Evolutionary conservation across 1,284 basidiomycete species (phyloP), one percentile per base, ranked within the genome.

Genomic region (Leucoagaricus sp.): DNA sequence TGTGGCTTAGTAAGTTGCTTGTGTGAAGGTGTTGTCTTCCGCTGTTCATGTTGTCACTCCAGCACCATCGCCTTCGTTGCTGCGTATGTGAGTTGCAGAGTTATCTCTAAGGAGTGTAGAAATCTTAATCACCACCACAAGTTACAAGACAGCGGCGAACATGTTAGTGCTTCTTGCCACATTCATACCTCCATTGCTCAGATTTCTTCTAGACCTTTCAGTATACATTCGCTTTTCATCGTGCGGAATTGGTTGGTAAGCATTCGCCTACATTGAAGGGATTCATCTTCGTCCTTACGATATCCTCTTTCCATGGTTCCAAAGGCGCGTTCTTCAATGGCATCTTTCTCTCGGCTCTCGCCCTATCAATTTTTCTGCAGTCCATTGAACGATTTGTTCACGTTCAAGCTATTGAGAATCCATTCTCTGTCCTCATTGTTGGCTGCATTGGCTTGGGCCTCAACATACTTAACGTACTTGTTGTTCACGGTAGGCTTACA

Each of bases 251-350:
- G n/a, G n/a, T n/a, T n/a, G 78, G 78, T 79, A 67, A 60, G 66
- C 38, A 33, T n/a, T n/a, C n/a, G n/a, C n/a, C 26, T 5, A 26
- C 12, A 26, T 56, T n/a, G n/a, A n/a, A n/a, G n/a, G 15, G 26
- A 33, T 12, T 47, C 40, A 50, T 42, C 52, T 36, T 47, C 12
- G n/a, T 34, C 19, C 38, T 36, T 38, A n/a, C n/a, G n/a, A n/a
- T n/a, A n/a, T n/a, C n/a, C n/a, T n/a, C n/a, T n/a, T n/a, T n/a
- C n/a, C n/a, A n/a, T n/a, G n/a, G 7, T 42, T 49, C 53, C 21
- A 8, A 51, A 79, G 78, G 78, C 46, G 76, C 77, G 19, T 80
- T 80, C 62, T 80, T 80, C 69, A 79, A 80, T 58, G 77, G 77
- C 10, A 76, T 80, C 15, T 80, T 80, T 58, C 71, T 80, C 4